A percentile compares a stretch with the other conserved stretches of the same genome.
Conservation (phyloP, 129 eudicot genomes). For the Rutidosis leptorrhynchoides region DNA sequence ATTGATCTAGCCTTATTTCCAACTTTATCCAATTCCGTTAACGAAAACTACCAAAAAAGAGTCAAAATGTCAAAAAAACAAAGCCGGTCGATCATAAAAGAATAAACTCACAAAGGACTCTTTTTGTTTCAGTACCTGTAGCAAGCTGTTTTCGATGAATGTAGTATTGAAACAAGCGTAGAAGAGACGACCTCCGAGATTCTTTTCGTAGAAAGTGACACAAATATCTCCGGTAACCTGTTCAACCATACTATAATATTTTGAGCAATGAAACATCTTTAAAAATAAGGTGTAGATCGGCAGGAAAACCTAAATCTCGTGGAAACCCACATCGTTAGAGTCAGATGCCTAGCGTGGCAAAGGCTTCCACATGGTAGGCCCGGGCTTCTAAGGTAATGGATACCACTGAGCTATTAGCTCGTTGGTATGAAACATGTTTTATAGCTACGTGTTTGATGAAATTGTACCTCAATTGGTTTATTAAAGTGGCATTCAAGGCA, state of each 20-base stretch:
- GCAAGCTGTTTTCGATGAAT: constrained; percentile 50
- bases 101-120: background rate
- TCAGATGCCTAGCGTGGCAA: too few relatives aligned
- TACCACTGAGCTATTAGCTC: too few relatives aligned
- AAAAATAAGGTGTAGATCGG: too few relatives aligned
- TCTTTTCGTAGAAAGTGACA: constrained; percentile 59
- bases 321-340: too few relatives aligned
- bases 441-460: background rate
- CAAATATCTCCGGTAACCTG: constrained; percentile 67
- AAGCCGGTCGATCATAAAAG: background rate
- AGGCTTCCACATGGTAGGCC: too few relatives aligned
- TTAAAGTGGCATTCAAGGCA: constrained; percentile 50
- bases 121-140: constrained; percentile 41
- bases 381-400: too few relatives aligned
- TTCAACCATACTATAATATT: background rate
- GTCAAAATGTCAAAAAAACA: background rate
- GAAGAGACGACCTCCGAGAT: constrained; percentile 73
- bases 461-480: constrained; percentile 46
- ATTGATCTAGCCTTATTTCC: constrained; percentile 56
- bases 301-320: too few relatives aligned
- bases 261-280: background rate
- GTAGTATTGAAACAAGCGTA: constrained; percentile 77
- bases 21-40: constrained; percentile 64
- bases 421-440: background rate
- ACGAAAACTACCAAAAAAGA: constrained; percentile 43